Evolutionary conservation across 495 filamentous ascomycete genomes (phyloP), one percentile per base, ranked within the genome.

Genomic region (Staphylotrichum tortipilum): DNA sequence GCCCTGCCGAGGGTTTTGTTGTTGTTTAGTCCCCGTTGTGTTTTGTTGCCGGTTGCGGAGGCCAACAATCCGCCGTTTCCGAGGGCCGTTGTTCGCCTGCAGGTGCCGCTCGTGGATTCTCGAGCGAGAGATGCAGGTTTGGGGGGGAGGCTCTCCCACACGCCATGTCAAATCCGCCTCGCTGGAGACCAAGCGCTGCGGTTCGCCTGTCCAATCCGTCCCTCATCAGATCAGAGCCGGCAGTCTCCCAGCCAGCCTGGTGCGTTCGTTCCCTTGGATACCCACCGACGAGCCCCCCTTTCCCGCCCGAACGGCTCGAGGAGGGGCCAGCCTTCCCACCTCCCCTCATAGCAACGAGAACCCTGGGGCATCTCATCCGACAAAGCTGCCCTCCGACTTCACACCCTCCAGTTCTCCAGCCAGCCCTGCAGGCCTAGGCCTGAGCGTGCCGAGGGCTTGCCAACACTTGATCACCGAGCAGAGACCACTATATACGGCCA

Each of bases 401-500:
- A 23, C 19, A 19, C 7, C 23, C 15, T 17, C n/a, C n/a, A n/a
- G 12, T 37, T 7, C 7, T 22, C 21, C 35, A 36, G 8, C 9
- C 43, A 47, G 28, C 31, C 34, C 23, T 26, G 22, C 23, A 44
- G 21, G 1, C 31, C 44, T 4, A 49, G 29, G 33, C 31, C n/a
- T 36, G 17, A 21, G 17, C 17, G 22, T 34, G 33, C 46, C 47
- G 33, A 38, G 43, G 38, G 28, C 28, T 52, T 43, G 55, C 58
- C 47, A 44, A 53, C 53, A 58, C 49, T 55, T 49, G 44, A 50
- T 62, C 53, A 56, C 48, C 55, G 56, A 53, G 38, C 37, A 47
- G 38, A 45, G 26, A 59, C 52, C 50, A 61, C 62, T 67, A 65
- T 61, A 67, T 65, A 67, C 57, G 57, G 54, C 57, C 57, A 49